Percentiles rank a stretch among this genome's conserved stretches.
phyloP scores from a whole-genome alignment of 352 stramenopile genomes.

The Saprolegnia diclina region DNA sequence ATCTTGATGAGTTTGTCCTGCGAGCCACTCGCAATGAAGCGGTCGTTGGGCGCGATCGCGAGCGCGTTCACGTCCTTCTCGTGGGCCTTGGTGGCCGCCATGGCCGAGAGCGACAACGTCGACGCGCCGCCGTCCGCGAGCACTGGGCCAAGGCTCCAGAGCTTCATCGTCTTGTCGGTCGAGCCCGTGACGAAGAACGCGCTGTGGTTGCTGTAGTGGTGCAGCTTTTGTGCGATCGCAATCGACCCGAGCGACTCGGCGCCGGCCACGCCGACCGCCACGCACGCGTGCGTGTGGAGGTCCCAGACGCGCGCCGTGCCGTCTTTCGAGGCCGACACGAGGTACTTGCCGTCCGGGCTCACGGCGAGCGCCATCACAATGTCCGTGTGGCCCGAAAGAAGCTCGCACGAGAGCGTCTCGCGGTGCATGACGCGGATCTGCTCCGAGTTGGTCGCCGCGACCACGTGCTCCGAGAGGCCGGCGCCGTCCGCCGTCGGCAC shows the following conservation, averaged over 20 bases:
- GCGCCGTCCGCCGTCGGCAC: constrained; percentile 66
- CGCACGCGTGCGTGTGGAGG: constrained; percentile 57
- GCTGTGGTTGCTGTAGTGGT: constrained; percentile 59
- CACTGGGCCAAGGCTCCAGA: constrained; percentile 90
- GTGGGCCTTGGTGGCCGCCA: constrained; percentile 80
- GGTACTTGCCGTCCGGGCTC: constrained; percentile 76
- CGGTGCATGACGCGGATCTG: constrained; percentile 91
- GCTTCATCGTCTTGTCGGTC: constrained; percentile 96
- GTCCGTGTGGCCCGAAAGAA: constrained; percentile 95
- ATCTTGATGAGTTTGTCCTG: constrained; percentile 98
- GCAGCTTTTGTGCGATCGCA: constrained; percentile 85
- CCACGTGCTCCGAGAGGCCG: constrained; percentile 64
- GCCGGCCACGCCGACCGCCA: constrained; percentile 89
- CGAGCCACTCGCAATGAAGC: constrained; percentile 93
- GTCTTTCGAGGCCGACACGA: constrained; percentile 94
- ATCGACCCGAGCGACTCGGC: constrained; percentile 92
- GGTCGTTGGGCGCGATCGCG: constrained; percentile 95
- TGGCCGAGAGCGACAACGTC: constrained; percentile 44
- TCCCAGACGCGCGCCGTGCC: constrained; percentile 91
- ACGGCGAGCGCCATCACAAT: constrained; percentile 96
- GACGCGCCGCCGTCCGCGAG: constrained; percentile 32
- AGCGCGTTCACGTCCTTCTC: constrained; percentile 97
- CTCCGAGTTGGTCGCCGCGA: constrained; percentile 95
- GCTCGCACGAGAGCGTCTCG: constrained; percentile 86
- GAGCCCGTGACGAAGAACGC: constrained; percentile 96